Evolutionary conservation across 495 filamentous ascomycete species (phyloP).

Genomic region (Jackrogersella minutella): DNA sequence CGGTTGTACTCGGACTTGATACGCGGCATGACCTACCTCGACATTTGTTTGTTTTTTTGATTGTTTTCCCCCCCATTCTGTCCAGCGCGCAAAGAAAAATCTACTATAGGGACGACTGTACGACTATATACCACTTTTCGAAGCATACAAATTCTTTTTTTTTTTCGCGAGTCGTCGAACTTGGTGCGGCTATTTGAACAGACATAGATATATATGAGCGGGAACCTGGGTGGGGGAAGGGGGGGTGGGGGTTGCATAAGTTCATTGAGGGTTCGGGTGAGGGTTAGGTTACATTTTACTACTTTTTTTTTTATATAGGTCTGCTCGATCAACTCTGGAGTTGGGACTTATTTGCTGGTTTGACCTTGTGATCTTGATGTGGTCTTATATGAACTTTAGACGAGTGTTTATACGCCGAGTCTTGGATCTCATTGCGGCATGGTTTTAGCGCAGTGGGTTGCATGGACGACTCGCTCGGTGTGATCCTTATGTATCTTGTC

Average conservation of each 20-base stretch:
- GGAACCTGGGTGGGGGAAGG: too few relatives aligned
- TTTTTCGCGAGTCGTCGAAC: background rate
- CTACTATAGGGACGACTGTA: slow-evolving; percentile 39
- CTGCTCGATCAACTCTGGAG: slow-evolving; percentile 10
- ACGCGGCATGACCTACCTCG: slow-evolving; percentile 25
- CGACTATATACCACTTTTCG: slow-evolving; percentile 39
- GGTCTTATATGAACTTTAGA: background rate
- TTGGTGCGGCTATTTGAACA: slow-evolving; percentile 14
- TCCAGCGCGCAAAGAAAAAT: slow-evolving; percentile 18
- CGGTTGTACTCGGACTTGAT: slow-evolving; percentile 24
- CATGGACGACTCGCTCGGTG: too few relatives aligned
- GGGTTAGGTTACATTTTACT: background rate
- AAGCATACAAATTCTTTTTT: slow-evolving; percentile 9
- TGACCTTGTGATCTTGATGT: background rate
- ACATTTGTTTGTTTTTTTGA: slow-evolving; percentile 11
- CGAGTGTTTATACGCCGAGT: too few relatives aligned
- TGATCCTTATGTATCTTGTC: too few relatives aligned
- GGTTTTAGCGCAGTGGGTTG: too few relatives aligned
- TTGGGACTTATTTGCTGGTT: slow-evolving; percentile 2
- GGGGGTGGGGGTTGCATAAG: slow-evolving; percentile 7
- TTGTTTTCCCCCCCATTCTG: slow-evolving; percentile 3
- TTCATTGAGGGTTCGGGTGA: background rate
- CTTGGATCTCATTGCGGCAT: too few relatives aligned
- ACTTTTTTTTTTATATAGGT: slow-evolving; percentile 9
- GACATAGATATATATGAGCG: slow-evolving; percentile 13